These are phyloP conservation scores for Ustilago bromivora DNA, from an alignment of 1,284 basidiomycete species.

Conservation along the genomic window DNA sequence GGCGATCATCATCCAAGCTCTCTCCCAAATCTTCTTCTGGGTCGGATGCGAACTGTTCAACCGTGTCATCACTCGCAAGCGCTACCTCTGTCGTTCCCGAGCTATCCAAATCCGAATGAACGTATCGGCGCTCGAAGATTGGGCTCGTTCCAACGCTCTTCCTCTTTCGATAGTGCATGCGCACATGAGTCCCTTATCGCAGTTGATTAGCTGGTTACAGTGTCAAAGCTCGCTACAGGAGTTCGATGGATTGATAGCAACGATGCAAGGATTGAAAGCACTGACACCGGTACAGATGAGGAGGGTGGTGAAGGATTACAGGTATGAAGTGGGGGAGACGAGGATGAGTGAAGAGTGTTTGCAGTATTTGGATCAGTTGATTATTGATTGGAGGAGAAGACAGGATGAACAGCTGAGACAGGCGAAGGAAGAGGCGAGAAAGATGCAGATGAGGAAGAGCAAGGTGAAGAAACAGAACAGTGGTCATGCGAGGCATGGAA, in stretches of 20 bases:
- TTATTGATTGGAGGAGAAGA: conserved; percentile 90
- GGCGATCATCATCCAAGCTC: conserved; percentile 85
- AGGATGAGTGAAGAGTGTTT: conserved; percentile 93
- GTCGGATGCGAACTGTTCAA: conserved; percentile 88
- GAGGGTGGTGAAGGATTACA: conserved; percentile 90
- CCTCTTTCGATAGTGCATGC: conserved; percentile 80
- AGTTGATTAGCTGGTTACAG: conserved; percentile 88
- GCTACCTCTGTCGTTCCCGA: conserved; percentile 89
- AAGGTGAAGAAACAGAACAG: conserved; percentile 31
- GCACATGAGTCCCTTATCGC: conserved; percentile 86
- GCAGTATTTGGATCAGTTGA: conserved; percentile 91
- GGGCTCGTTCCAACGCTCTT: conserved; percentile 84
- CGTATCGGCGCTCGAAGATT: conserved; percentile 86
- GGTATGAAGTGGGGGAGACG: conserved; percentile 91
- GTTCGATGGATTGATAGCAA: conserved; percentile 87
- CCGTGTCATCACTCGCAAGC: conserved; percentile 92
- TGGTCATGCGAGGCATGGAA: conserved; percentile 50
- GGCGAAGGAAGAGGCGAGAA: conserved; percentile 35
- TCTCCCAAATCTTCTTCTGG: conserved; percentile 96
- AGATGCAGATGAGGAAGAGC: conserved; percentile 30
- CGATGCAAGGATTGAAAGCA: conserved; percentile 85
- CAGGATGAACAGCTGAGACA: conserved; percentile 44
- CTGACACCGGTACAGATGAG: conserved; percentile 96
- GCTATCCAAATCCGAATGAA: conserved; percentile 93
- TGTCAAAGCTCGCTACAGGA: conserved; percentile 75